Evolutionary conservation across 1,139 yeast genomes (phyloP).

Genomic region (Zygosaccharomyces pseudobailii): DNA sequence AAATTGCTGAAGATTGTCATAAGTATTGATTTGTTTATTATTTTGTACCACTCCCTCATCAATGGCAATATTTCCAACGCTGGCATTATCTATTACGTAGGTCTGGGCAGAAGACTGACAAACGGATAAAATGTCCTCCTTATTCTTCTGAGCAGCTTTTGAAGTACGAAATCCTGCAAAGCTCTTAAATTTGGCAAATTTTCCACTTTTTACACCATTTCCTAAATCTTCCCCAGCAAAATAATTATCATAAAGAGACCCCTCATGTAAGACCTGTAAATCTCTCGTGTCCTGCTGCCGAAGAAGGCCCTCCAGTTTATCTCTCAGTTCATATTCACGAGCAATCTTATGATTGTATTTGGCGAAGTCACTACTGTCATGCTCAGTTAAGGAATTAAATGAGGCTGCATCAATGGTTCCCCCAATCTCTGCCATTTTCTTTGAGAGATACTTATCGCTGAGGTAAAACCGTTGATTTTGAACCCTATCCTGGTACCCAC

Average conservation of each 20-base stretch:
- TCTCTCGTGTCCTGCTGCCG: slow-evolving; percentile 14
- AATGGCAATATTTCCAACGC: slow-evolving; percentile 22
- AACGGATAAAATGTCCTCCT: neutral
- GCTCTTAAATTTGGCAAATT: neutral
- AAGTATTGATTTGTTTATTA: slow-evolving; percentile 3
- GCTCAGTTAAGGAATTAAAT: neutral
- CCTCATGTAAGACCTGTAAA: slow-evolving; percentile 19
- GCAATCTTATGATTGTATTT: slow-evolving; percentile 21
- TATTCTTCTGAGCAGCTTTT: neutral
- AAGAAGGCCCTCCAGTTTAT: slow-evolving; percentile 22
- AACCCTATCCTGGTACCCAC: slow-evolving; percentile 17
- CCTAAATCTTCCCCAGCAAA: slow-evolving; percentile 13
- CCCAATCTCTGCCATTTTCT: slow-evolving; percentile 5
- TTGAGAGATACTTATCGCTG: slow-evolving; percentile 16
- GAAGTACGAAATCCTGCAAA: neutral
- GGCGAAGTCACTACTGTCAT: slow-evolving; percentile 17
- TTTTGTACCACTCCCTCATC: slow-evolving; percentile 13
- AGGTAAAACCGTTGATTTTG: slow-evolving; percentile 22
- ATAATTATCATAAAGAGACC: slow-evolving; percentile 14
- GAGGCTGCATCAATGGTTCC: slow-evolving; percentile 5
- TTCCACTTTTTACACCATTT: neutral
- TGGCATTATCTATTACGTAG: slow-evolving; percentile 20
- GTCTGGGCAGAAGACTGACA: slow-evolving; percentile 11
- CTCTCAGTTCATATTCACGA: slow-evolving; percentile 24
- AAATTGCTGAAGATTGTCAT: neutral